A percentile compares a stretch with the other conserved stretches of the same genome.
These are phyloP conservation scores for Elsinoe necatrix DNA, from an alignment of 2,329 filamentous ascomycete species.

Conservation along the genomic window DNA sequence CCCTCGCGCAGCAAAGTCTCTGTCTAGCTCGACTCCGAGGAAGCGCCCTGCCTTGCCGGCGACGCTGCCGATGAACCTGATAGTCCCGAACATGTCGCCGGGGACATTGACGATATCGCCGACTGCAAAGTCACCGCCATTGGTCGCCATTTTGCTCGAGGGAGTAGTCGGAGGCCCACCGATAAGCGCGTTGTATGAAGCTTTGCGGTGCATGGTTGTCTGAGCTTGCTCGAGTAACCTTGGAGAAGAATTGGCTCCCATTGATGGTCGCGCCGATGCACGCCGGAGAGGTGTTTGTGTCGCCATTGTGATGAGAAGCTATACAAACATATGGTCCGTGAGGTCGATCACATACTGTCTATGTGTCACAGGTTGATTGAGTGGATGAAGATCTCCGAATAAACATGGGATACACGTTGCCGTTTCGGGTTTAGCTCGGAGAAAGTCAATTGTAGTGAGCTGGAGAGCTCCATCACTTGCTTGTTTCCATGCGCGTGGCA, in stretches of 20 bases:
- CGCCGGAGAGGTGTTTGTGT: constrained; percentile 36
- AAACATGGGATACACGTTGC: constrained; percentile 9
- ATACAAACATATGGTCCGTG: constrained; percentile 14
- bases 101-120: constrained; percentile 87
- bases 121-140: constrained; percentile 52
- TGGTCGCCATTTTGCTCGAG: constrained; percentile 33
- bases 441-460: background rate
- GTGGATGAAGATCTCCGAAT: background rate
- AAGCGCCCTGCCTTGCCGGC: constrained; percentile 85
- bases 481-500: background rate
- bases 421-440: constrained; percentile 8
- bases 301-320: constrained; percentile 26
- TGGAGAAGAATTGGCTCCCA: constrained; percentile 33
- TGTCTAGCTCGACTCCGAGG: constrained; percentile 80
- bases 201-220: constrained; percentile 56
- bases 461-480: background rate
- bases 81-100: constrained; percentile 80
- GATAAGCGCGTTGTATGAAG: constrained; percentile 62
- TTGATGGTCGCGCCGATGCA: constrained; percentile 31
- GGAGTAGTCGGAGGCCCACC: constrained; percentile 34
- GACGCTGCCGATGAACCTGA: constrained; percentile 82
- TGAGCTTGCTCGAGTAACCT: constrained; percentile 33
- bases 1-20: constrained; percentile 70
- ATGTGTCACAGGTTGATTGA: constrained; percentile 12
- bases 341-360: constrained; percentile 13